Evolutionary conservation across 78 protist genomes (phyloP), one percentile per base, ranked within the genome.

Genomic region (Dictyostelium purpureum): DNA sequence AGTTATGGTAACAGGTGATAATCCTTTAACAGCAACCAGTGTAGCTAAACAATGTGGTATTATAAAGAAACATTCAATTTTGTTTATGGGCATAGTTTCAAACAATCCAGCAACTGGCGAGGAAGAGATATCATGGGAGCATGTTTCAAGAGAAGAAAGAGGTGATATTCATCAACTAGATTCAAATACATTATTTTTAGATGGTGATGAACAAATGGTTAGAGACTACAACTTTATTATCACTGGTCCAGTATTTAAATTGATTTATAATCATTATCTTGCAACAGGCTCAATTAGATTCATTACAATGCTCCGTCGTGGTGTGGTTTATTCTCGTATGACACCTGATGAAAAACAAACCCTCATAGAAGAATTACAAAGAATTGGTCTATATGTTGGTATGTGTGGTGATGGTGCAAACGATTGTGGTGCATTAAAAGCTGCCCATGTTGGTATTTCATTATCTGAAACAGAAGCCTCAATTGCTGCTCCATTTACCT

Each of bases 391-490:
- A 42, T 2, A 24, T 47, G 94, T 97, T n/a, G 97, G 97, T 59
- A 99, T 99, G 99, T 98, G 99, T 54, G 99, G 99, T 16, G 99
- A 99, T 81, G 99, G 99, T 70, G 97, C 99, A 2, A 99, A 99
- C 92, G 99, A 99, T 78, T 99, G 99, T 18, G 99, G 99, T 24
- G 99, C 99, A 5, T 95, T 99, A 37, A 99, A 98, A 89, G 97
- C 95, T 31, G 98, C 99, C 0, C 97, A 96, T 51, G 99, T 99
- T 19, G 99, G 99, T 6, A 61, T 91, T 19, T 91, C 94, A 69
- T 96, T 21, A 97, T 99, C 89, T 2, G 54, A 74, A 6, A 65
- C 74, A 4, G 99, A 99, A 45, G 99, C 99, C 9, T 96, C 99
- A 6, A 94, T 98, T 11, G 99, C 99, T 24, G 88, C 99, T 4